phyloP scores from a whole-genome alignment of 805 yeast species.

The Ogataea minuta region DNA sequence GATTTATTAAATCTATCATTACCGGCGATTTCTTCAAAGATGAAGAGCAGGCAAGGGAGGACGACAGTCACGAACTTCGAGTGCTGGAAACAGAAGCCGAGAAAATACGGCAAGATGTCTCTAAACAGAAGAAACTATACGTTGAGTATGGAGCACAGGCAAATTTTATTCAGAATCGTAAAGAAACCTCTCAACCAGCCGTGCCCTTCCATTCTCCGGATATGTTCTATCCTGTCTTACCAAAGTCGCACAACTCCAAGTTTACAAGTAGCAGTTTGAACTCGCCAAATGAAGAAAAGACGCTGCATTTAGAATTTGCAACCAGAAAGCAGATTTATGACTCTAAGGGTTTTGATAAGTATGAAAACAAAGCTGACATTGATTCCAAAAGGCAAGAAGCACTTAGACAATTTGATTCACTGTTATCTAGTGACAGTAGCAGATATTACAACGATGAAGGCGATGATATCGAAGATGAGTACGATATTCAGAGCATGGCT shows the following conservation, averaged over 20 bases:
- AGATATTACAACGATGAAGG: conserved; percentile 1
- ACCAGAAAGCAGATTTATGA: conserved; percentile 18
- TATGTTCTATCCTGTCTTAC: background rate
- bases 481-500: conserved; percentile 1
- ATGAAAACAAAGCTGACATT: background rate
- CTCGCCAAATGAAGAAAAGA: conserved; percentile 4
- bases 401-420: conserved; percentile 6
- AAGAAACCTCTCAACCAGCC: background rate
- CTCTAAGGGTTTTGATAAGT: background rate
- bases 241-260: background rate
- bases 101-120: conserved; percentile 7
- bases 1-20: background rate
- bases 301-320: conserved; percentile 25
- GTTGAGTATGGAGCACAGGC: conserved; percentile 1
- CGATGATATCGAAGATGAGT: conserved; percentile 2
- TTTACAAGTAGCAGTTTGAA: background rate
- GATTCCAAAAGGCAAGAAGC: background rate
- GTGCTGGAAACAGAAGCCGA: conserved; percentile 7
- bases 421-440: conserved; percentile 4
- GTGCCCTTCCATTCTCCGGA: background rate
- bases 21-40: conserved; percentile 18
- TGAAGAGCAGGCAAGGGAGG: conserved; percentile 21
- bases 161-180: background rate
- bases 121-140: conserved; percentile 1
- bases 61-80: conserved; percentile 12